Evolutionary conservation across 1,284 basidiomycete genomes (phyloP).

Genomic region (Fistulinella cinereoalba): DNA sequence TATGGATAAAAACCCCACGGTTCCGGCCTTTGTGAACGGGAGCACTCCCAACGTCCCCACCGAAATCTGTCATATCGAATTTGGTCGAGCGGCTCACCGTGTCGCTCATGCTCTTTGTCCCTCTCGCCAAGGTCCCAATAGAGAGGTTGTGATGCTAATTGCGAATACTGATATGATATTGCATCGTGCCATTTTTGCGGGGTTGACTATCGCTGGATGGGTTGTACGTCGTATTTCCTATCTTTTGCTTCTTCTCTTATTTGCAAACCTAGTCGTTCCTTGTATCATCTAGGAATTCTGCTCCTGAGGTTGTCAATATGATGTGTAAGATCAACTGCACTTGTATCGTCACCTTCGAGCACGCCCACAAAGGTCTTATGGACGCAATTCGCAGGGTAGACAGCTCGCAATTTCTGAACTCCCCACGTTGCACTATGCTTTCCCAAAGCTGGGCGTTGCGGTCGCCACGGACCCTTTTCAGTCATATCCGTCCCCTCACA

Average conservation of each 20-base stretch:
- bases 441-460: constrained; percentile 36
- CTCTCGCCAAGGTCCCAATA: constrained; percentile 20
- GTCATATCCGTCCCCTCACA: constrained; percentile 19
- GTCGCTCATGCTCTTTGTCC: constrained; percentile 30
- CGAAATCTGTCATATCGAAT: constrained; percentile 29
- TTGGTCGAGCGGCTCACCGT: constrained; percentile 35
- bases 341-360: constrained; percentile 31
- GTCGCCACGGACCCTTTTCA: constrained; percentile 23
- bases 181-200: constrained; percentile 31
- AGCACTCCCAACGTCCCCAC: constrained; percentile 1
- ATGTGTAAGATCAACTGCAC: constrained; percentile 31
- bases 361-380: constrained; percentile 27
- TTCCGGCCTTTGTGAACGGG: constrained; percentile 23
- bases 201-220: constrained; percentile 33
- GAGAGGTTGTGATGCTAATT: constrained; percentile 34
- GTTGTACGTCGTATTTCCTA: constrained; percentile 18
- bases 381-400: constrained; percentile 15
- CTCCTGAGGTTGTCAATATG: constrained; percentile 29
- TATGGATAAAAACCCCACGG: constrained; percentile 24
- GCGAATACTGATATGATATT: constrained; percentile 35
- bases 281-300: constrained; percentile 35
- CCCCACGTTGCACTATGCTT: constrained; percentile 27
- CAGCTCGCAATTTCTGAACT: constrained; percentile 25
- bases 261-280: constrained; percentile 34
- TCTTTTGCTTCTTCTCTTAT: background rate